phyloP scores from a whole-genome alignment of 176 grass and related monocot genomes.

The Raddia guianensis region DNA sequence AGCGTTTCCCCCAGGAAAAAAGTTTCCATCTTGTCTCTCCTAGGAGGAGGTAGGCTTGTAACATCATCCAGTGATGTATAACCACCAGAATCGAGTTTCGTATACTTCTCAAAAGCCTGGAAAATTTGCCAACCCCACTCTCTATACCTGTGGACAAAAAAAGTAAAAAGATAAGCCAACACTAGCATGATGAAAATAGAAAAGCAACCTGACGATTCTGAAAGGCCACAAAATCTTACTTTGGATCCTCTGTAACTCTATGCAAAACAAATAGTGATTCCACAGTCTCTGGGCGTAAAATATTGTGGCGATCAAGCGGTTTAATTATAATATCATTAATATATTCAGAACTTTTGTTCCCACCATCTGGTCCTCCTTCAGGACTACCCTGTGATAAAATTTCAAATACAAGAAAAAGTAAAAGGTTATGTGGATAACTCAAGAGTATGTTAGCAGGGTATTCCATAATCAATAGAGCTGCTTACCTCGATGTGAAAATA shows the following conservation, averaged over 20 bases:
- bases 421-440: constrained; percentile 17
- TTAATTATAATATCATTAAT: constrained; percentile 86
- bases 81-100: constrained; percentile 90
- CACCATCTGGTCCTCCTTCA: constrained; percentile 74
- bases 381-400: constrained; percentile 53
- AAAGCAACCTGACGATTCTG: neutral
- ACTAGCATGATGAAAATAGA: constrained; percentile 10
- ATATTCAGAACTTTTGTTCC: constrained; percentile 89
- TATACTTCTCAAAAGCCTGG: constrained; percentile 89
- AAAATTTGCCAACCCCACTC: constrained; percentile 99
- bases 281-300: constrained; percentile 95
- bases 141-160: constrained; percentile 69
- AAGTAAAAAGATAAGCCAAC: constrained; percentile 23
- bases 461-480: neutral
- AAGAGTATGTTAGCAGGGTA: constrained; percentile 4
- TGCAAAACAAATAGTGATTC: constrained; percentile 93
- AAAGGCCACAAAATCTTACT: constrained; percentile 48
- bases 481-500: constrained; percentile 93
- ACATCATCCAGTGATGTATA: constrained; percentile 95
- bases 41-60: constrained; percentile 74
- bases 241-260: constrained; percentile 87
- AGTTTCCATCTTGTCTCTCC: constrained; percentile 98
- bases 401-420: constrained; percentile 31
- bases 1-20: constrained; percentile 88
- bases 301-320: constrained; percentile 85